Conservation (phyloP, 768 basidiomycete species). For the Rhodotorula graminis region DNA sequence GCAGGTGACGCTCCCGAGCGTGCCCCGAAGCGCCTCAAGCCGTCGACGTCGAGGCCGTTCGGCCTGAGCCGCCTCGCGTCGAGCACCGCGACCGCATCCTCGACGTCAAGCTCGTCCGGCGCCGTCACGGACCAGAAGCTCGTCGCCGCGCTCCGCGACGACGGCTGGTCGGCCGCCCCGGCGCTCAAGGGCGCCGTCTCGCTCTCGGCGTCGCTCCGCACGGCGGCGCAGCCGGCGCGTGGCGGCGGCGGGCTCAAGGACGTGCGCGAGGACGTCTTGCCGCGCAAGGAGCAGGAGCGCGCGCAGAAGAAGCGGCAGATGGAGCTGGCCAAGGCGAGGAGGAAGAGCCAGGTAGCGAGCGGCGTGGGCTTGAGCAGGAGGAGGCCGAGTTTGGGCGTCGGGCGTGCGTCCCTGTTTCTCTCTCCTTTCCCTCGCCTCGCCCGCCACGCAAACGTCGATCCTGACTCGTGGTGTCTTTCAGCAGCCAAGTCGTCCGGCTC, state of each 20-base stretch:
- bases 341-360: conserved; percentile 15
- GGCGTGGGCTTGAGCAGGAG: neutral
- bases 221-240: neutral
- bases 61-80: neutral
- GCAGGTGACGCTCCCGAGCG: neutral
- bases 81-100: too few relatives aligned
- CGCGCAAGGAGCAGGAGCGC: conserved; percentile 8
- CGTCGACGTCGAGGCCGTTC: neutral
- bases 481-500: neutral
- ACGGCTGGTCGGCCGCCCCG: conserved; percentile 12
- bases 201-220: neutral
- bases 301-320: conserved; percentile 20
- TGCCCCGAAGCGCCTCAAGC: conserved; percentile 15
- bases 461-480: neutral
- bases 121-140: neutral
- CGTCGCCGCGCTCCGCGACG: conserved; percentile 16
- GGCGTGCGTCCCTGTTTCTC: conserved; percentile 5
- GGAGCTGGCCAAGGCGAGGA: conserved; percentile 35
- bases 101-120: neutral
- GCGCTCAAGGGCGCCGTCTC: neutral
- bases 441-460: too few relatives aligned
- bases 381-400: conserved; percentile 11
- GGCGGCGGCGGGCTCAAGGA: neutral
- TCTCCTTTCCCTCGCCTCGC: neutral
- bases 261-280: conserved; percentile 11